A percentile compares a stretch with the other conserved stretches of the same genome.
These are phyloP conservation scores for Uromyces viciae-fabae DNA, from an alignment of 1,284 basidiomycete genomes.

Conservation along the genomic window DNA sequence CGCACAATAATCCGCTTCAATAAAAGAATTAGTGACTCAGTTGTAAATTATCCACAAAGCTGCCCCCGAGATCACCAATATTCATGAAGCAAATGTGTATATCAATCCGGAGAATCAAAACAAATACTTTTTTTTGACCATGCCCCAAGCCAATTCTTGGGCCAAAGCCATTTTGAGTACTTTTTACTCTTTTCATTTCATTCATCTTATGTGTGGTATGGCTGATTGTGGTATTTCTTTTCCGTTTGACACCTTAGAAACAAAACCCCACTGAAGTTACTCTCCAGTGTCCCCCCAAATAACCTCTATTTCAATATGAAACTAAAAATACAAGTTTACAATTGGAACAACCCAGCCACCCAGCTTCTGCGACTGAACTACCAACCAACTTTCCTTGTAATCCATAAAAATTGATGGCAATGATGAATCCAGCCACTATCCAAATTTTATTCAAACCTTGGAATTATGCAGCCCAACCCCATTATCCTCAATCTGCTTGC, in stretches of 20 bases:
- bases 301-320: background rate
- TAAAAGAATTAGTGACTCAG: background rate
- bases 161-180: background rate
- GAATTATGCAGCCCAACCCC: background rate
- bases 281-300: background rate
- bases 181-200: background rate
- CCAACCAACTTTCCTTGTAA: no score
- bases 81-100: background rate
- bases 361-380: no score
- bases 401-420: no score
- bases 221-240: no score
- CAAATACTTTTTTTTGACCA: background rate
- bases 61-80: background rate
- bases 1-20: background rate
- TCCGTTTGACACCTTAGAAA: background rate
- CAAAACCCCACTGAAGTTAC: background rate
- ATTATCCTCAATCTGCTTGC: background rate
- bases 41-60: background rate
- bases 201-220: background rate
- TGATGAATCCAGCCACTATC: background rate
- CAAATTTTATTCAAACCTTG: no score
- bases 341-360: background rate
- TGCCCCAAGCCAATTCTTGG: background rate
- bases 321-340: background rate
- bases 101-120: background rate